These are phyloP conservation scores for Lunularia cruciata DNA, from an alignment of 225 moss, liverwort and hornwort species.

Conservation along the genomic window DNA sequence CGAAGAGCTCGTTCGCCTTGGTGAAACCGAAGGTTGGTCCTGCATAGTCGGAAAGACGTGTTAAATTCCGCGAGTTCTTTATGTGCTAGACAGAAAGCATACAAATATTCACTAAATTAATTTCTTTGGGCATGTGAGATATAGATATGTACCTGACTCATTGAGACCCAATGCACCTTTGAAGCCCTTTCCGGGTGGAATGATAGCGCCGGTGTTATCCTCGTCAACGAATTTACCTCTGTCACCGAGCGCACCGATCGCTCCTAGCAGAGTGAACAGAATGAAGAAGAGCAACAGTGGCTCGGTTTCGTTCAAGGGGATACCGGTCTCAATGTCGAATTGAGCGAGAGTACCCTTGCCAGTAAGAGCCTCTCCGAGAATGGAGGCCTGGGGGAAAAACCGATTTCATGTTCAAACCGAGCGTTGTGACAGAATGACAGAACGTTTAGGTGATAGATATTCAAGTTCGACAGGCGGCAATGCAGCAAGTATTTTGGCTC, in stretches of 20 bases:
- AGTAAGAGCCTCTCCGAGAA: slow-evolving; percentile 72
- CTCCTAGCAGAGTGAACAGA: slow-evolving; percentile 76
- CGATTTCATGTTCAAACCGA: too few species aligned
- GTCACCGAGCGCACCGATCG: slow-evolving; percentile 81
- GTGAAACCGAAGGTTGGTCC: slow-evolving; percentile 79
- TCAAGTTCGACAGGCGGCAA: not conserved
- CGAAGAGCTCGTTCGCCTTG: slow-evolving; percentile 85
- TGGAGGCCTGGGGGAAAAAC: slow-evolving; percentile 54
- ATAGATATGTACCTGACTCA: slow-evolving; percentile 39
- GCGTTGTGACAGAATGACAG: too few species aligned
- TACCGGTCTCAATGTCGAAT: slow-evolving; percentile 88
- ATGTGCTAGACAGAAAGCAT: too few species aligned
- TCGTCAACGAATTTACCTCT: slow-evolving; percentile 70
- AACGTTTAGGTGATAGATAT: not conserved
- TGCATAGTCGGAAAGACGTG: not conserved
- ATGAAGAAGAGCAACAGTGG: slow-evolving; percentile 83
- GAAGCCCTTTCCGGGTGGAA: slow-evolving; percentile 67
- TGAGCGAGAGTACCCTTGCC: slow-evolving; percentile 85
- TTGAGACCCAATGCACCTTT: slow-evolving; percentile 69
- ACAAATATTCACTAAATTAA: too few species aligned
- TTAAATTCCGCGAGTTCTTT: too few species aligned
- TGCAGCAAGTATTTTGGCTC: not conserved
- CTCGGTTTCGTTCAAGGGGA: slow-evolving; percentile 81
- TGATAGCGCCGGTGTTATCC: slow-evolving; percentile 30
- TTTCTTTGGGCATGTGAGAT: too few species aligned